phyloP scores from a whole-genome alignment of 2,329 filamentous ascomycete genomes.

The Stromatinia cepivora region DNA sequence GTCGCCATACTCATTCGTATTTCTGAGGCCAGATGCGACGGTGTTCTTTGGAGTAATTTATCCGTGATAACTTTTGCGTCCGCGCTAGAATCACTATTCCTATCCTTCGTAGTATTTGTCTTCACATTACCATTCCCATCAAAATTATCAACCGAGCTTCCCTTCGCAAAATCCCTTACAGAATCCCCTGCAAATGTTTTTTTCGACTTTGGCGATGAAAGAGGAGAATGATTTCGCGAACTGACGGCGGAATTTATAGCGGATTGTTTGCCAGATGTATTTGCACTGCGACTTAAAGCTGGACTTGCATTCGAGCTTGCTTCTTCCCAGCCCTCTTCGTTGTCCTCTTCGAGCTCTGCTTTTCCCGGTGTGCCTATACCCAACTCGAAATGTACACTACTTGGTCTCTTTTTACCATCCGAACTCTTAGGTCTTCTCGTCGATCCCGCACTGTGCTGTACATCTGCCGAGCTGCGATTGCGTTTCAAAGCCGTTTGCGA shows the following conservation, averaged over 20 bases:
- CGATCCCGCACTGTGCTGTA: neutral
- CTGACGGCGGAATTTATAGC: constrained; percentile 44
- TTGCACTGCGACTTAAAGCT: constrained; percentile 51
- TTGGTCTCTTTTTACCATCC: constrained; percentile 40
- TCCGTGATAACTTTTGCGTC: constrained; percentile 69
- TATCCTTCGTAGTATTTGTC: neutral
- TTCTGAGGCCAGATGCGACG: constrained; percentile 59
- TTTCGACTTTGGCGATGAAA: constrained; percentile 29
- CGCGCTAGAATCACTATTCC: constrained; percentile 39
- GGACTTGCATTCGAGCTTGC: constrained; percentile 64
- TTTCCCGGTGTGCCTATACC: constrained; percentile 41
- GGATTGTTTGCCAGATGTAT: constrained; percentile 39
- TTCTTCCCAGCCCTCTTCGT: constrained; percentile 66
- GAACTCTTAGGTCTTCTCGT: constrained; percentile 51
- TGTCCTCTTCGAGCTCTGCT: constrained; percentile 42
- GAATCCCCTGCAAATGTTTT: constrained; percentile 29
- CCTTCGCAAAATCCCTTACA: constrained; percentile 35
- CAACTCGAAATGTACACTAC: constrained; percentile 64
- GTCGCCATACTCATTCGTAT: constrained; percentile 59
- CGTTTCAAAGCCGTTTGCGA: constrained; percentile 59
- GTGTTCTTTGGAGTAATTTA: constrained; percentile 63
- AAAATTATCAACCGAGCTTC: constrained; percentile 41
- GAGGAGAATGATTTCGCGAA: constrained; percentile 37
- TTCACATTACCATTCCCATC: constrained; percentile 1
- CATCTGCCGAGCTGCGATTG: constrained; percentile 50